A percentile compares a stretch with the other conserved stretches of the same genome.
Evolutionary conservation across 495 filamentous ascomycete species (phyloP).

Genomic region (Cercophora sp.): DNA sequence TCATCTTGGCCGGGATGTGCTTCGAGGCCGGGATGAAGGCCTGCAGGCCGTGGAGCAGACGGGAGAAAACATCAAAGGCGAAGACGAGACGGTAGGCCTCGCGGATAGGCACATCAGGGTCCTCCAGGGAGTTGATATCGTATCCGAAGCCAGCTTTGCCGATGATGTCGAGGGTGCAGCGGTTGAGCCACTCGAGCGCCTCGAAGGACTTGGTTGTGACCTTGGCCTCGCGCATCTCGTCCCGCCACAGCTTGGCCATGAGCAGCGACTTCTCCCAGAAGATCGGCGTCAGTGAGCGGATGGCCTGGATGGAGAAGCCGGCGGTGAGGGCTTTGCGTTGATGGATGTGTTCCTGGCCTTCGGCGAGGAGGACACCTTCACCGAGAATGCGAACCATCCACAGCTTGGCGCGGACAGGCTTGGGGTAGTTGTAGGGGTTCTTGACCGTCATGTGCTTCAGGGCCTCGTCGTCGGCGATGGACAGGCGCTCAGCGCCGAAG

Average conservation of each 20-base stretch:
- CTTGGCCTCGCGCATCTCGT: slow-evolving; percentile 31
- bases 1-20: slow-evolving; percentile 43
- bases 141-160: slow-evolving; percentile 47
- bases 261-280: slow-evolving; percentile 49
- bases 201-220: slow-evolving; percentile 32
- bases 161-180: slow-evolving; percentile 51
- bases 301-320: slow-evolving; percentile 43
- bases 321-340: slow-evolving; percentile 47
- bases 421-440: slow-evolving; percentile 52
- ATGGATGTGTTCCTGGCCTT: slow-evolving; percentile 39
- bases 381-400: slow-evolving; percentile 50
- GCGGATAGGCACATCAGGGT: slow-evolving; percentile 38
- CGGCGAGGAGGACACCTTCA: slow-evolving; percentile 46
- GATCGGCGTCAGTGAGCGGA: slow-evolving; percentile 43
- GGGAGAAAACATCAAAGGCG: slow-evolving; percentile 37
- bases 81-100: slow-evolving; percentile 45
- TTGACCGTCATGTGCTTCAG: slow-evolving; percentile 48
- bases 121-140: slow-evolving; percentile 40
- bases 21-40: slow-evolving; percentile 42
- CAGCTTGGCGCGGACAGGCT: slow-evolving; percentile 45
- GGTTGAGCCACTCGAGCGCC: slow-evolving; percentile 46
- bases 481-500: slow-evolving; percentile 24
- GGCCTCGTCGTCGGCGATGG: slow-evolving; percentile 23
- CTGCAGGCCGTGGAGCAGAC: slow-evolving; percentile 40
- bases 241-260: slow-evolving; percentile 38